A percentile compares a stretch with the other conserved stretches of the same genome.
Conservation (phyloP, 202 grass and related monocot genomes). For the Musa balbisiana region DNA sequence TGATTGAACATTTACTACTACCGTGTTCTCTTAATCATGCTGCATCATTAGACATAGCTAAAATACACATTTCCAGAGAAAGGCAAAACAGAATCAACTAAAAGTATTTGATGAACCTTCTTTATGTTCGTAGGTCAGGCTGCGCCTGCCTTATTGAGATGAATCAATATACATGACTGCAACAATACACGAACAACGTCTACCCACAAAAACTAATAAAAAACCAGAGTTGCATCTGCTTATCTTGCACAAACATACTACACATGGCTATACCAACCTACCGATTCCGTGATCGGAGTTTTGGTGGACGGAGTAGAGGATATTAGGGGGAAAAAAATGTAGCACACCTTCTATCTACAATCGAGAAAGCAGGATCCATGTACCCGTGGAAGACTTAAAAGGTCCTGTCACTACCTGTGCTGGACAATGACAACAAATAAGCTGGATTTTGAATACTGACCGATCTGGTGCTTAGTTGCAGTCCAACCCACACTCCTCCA, state of each 20-base stretch:
- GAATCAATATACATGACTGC: background rate
- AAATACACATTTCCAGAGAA: background rate
- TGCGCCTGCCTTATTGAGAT: background rate
- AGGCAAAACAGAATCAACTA: background rate
- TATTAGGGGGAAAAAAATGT: background rate
- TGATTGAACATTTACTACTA: too few relatives aligned
- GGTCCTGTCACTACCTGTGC: background rate
- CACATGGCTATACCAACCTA: background rate
- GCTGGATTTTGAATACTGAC: background rate
- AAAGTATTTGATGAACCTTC: background rate
- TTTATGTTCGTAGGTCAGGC: background rate
- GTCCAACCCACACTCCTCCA: background rate
- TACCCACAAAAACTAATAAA: background rate
- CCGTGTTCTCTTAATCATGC: background rate
- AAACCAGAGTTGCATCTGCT: background rate
- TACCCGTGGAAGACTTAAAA: background rate
- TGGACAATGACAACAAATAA: background rate
- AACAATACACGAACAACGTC: background rate
- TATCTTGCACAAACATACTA: background rate
- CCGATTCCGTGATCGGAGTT: background rate
- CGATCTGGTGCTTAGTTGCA: background rate
- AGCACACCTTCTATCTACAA: slow-evolving; percentile 4
- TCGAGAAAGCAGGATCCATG: background rate
- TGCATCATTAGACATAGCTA: background rate
- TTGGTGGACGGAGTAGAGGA: background rate